These are phyloP conservation scores for Cenchrus purpureus DNA, from an alignment of 176 grass and related monocot genomes.

Conservation along the genomic window DNA sequence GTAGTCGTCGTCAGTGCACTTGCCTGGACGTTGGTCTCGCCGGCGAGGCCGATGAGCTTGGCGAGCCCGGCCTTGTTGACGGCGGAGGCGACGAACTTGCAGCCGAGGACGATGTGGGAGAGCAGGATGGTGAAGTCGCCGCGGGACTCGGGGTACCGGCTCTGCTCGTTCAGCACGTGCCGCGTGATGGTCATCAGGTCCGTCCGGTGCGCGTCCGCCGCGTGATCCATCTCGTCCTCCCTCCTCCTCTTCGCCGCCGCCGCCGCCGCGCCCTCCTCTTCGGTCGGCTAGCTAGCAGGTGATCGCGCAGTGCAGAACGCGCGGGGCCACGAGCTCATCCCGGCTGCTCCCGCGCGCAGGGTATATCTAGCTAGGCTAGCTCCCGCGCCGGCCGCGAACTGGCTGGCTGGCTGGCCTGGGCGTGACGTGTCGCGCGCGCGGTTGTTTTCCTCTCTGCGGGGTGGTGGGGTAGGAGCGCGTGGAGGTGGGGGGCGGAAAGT, in stretches of 20 bases:
- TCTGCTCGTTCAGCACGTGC: slow-evolving; percentile 96
- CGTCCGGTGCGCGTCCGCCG: slow-evolving; percentile 75
- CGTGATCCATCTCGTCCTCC: slow-evolving; percentile 76
- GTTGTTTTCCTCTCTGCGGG: neutral
- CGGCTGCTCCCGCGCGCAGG: neutral
- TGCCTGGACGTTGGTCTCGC: slow-evolving; percentile 95
- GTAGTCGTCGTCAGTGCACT: neutral
- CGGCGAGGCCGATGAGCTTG: slow-evolving; percentile 83
- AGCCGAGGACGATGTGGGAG: slow-evolving; percentile 96
- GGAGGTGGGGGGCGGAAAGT: neutral
- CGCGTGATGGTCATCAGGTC: slow-evolving; percentile 98
- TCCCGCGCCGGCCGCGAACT: neutral
- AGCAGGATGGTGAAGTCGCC: slow-evolving; percentile 99
- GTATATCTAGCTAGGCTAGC: neutral
- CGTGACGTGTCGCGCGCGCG: slow-evolving; percentile 23
- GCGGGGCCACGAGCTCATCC: neutral
- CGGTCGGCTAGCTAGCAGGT: neutral
- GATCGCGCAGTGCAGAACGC: slow-evolving; percentile 10
- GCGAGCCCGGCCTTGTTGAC: slow-evolving; percentile 98
- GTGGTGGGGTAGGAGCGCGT: neutral
- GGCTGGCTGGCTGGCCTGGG: neutral
- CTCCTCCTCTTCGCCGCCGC: neutral
- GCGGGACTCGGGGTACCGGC: slow-evolving; percentile 69
- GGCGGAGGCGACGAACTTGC: slow-evolving; percentile 96
- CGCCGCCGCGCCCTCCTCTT: neutral